Conservation (phyloP, 1,284 basidiomycete species). For the Caloboletus firmus region DNA sequence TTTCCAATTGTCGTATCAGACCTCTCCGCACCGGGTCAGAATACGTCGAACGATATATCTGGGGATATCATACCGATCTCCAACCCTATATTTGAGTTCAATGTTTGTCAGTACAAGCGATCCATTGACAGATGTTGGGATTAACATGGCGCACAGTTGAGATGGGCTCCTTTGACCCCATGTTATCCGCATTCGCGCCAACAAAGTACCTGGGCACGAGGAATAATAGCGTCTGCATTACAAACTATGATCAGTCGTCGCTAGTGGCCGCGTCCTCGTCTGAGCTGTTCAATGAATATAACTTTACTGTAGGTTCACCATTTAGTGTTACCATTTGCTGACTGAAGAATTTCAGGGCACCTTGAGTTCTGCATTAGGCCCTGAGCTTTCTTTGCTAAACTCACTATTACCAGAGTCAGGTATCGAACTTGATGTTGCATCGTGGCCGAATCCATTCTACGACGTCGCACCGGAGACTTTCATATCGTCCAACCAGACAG, state of each 20-base stretch:
- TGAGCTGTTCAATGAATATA: slow-evolving; percentile 40
- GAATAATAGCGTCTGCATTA: slow-evolving; percentile 44
- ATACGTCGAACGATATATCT: slow-evolving; percentile 23
- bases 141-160: slow-evolving; percentile 35
- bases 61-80: slow-evolving; percentile 35
- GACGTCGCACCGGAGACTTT: slow-evolving; percentile 40
- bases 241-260: slow-evolving; percentile 50
- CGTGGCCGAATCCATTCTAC: slow-evolving; percentile 46
- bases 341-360: slow-evolving; percentile 11
- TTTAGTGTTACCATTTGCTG: neutral
- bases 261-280: slow-evolving; percentile 45
- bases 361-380: slow-evolving; percentile 19
- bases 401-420: slow-evolving; percentile 25
- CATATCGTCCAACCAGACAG: slow-evolving; percentile 36
- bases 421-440: slow-evolving; percentile 30
- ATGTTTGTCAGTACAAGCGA: slow-evolving; percentile 39
- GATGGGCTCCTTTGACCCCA: slow-evolving; percentile 47
- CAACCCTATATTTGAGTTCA: slow-evolving; percentile 47
- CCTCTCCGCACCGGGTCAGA: slow-evolving; percentile 27
- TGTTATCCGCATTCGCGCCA: slow-evolving; percentile 44
- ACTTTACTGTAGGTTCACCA: slow-evolving; percentile 33
- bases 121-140: neutral
- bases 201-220: slow-evolving; percentile 45
- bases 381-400: slow-evolving; percentile 29
- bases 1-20: slow-evolving; percentile 41